Conservation (phyloP, 352 stramenopile genomes). For the Globisporangium barbulae region DNA sequence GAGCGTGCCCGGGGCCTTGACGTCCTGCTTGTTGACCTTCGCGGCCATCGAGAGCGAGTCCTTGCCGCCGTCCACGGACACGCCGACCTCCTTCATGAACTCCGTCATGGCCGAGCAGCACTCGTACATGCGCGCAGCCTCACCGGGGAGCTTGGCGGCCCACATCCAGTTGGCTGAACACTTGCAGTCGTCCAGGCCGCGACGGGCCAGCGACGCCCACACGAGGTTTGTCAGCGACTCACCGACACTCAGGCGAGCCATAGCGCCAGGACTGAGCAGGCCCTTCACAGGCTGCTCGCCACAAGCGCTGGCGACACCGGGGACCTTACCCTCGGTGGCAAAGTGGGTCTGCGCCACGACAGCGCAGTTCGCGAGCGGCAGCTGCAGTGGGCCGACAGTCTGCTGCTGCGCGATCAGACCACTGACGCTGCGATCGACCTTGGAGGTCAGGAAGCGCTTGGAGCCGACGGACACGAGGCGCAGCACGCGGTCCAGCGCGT, state of each 20-base stretch:
- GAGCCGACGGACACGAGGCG: slow-evolving; percentile 96
- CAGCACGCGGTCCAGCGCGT: slow-evolving; percentile 94
- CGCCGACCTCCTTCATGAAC: slow-evolving; percentile 94
- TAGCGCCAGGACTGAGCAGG: slow-evolving; percentile 92
- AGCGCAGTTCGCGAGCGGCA: slow-evolving; percentile 96
- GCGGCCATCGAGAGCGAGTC: slow-evolving; percentile 99
- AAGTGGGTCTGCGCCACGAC: slow-evolving; percentile 97
- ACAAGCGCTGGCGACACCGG: slow-evolving; percentile 95
- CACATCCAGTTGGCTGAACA: slow-evolving; percentile 99
- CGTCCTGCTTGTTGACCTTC: slow-evolving; percentile 91
- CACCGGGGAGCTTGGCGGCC: slow-evolving; percentile 97
- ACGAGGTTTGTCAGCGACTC: slow-evolving; percentile 99
- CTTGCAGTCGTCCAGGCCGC: slow-evolving; percentile 96
- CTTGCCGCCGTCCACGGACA: slow-evolving; percentile 98
- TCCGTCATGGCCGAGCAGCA: slow-evolving; percentile 95
- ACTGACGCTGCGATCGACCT: slow-evolving; percentile 98
- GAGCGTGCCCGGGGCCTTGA: slow-evolving; percentile 97
- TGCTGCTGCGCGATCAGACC: slow-evolving; percentile 98
- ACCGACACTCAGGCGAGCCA: slow-evolving; percentile 96
- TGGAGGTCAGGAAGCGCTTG: slow-evolving; percentile 97
- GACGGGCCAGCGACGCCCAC: slow-evolving; percentile 91
- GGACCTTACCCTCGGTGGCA: slow-evolving; percentile 76
- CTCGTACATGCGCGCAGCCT: slow-evolving; percentile 98
- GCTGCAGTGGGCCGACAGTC: slow-evolving; percentile 97
- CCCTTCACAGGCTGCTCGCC: slow-evolving; percentile 98